These are phyloP conservation scores for Camellia japonica DNA, from an alignment of 148 eudicot species.

Conservation along the genomic window DNA sequence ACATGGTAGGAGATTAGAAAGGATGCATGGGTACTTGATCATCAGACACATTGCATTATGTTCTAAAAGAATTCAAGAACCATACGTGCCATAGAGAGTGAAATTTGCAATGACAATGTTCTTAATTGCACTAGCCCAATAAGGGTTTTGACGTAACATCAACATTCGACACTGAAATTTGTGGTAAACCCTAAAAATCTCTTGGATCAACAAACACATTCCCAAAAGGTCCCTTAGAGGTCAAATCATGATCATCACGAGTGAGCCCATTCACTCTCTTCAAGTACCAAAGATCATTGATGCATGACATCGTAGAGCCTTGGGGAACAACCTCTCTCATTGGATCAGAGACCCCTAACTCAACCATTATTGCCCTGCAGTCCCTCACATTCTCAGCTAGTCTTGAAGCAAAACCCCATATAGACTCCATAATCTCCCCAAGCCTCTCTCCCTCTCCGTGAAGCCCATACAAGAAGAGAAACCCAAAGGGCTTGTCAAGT, in stretches of 20 bases:
- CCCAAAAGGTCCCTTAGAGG: neutral
- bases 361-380: constrained; percentile 16
- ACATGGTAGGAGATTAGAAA: too few relatives aligned
- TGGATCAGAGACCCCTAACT: constrained; percentile 15
- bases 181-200: constrained; percentile 1
- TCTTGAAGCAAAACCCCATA: constrained; percentile 14
- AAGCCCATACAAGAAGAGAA: constrained; percentile 14
- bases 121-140: neutral
- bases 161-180: neutral
- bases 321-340: constrained; percentile 10
- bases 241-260: neutral
- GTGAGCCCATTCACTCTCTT: neutral
- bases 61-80: neutral
- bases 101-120: neutral
- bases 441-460: constrained; percentile 17
- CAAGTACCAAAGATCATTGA: constrained; percentile 14
- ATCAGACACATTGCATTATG: neutral
- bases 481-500: constrained; percentile 2
- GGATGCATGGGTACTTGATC: neutral
- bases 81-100: neutral
- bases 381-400: constrained; percentile 10
- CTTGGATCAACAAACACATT: constrained; percentile 17
- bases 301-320: constrained; percentile 13
- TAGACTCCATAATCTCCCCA: constrained; percentile 8
- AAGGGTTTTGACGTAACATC: neutral